Percentiles rank a stretch among this genome's conserved stretches.
Evolutionary conservation across 2,329 filamentous ascomycete species (phyloP).

Genomic region (Apiospora koreana): DNA sequence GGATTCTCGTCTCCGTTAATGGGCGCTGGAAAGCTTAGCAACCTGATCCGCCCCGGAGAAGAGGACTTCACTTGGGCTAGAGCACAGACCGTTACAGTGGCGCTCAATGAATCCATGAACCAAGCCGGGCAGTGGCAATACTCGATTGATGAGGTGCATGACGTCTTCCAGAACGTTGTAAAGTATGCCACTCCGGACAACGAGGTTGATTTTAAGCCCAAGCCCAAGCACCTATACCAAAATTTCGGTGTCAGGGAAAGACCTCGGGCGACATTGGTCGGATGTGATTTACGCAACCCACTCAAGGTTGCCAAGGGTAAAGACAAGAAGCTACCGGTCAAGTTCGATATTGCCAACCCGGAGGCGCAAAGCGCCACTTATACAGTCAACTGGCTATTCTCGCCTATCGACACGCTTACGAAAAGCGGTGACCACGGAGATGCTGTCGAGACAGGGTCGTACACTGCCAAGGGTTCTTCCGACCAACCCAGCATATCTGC

Average conservation of each 20-base stretch:
- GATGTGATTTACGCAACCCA: conserved; percentile 78
- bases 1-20: conserved; percentile 77
- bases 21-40: conserved; percentile 57
- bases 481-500: conserved; percentile 70
- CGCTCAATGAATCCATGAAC: conserved; percentile 87
- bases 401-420: conserved; percentile 68
- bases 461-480: conserved; percentile 60
- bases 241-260: conserved; percentile 85
- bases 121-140: conserved; percentile 84
- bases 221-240: conserved; percentile 67
- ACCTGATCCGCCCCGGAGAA: conserved; percentile 57
- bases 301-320: conserved; percentile 81
- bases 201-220: conserved; percentile 65
- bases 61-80: conserved; percentile 81
- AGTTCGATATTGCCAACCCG: conserved; percentile 64
- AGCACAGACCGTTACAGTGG: conserved; percentile 72
- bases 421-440: conserved; percentile 70
- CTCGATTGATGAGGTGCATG: conserved; percentile 86
- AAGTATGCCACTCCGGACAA: conserved; percentile 70
- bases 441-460: conserved; percentile 56
- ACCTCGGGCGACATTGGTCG: conserved; percentile 69
- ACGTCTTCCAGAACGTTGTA: conserved; percentile 84
- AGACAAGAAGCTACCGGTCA: conserved; percentile 67
- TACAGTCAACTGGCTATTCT: conserved; percentile 79
- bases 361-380: conserved; percentile 65